Evolutionary conservation across 2,329 filamentous ascomycete species (phyloP), one percentile per base, ranked within the genome.

Genomic region (Colletotrichum destructivum): DNA sequence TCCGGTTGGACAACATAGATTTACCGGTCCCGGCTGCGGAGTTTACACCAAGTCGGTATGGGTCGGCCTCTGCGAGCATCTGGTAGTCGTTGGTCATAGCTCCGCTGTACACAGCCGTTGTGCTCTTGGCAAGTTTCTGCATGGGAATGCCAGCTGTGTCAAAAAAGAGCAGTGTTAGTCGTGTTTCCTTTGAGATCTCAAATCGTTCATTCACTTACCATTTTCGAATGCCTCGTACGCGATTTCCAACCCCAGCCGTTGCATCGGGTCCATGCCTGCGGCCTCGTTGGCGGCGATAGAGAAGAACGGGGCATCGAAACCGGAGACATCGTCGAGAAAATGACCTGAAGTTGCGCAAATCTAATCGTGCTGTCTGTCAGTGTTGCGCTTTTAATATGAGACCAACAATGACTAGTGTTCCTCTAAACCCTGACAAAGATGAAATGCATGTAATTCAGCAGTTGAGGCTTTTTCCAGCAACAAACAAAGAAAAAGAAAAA

Each of bases 1-100:
- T 31, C 26, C 26, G 26, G 67, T 78, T 78, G 4, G 75, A 68
- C 9, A 76, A 52, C 40, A 77, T 79, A 40, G 75, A 75, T 1
- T 69, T 66, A 7, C 72, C 75, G 2, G 74, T 78, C 0, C 81
- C 81, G 2, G 78, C 79, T 1, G 75, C 76, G 31, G 56, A 55
- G 21, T 68, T 62, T 3, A 15, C 8, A 1, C 81, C 66, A 3
- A 82, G 7, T 67, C 75, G 18, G 71, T 78, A 26, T 75, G 75
- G 51, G 16, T 79, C 78, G 46, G 73, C 72, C 12, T 70, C 56
- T 15, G 73, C 63, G 8, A 82, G 79, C 52, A 83, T 80, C 56
- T 80, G 76, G 67, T 83, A 82, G 63, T 82, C 80, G 8, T 79
- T 75, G 1, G 76, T 78, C 52, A 80, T 82, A 16, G 54, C 76